phyloP scores from a whole-genome alignment of 768 basidiomycete species.

The Leccinum obscurum region DNA sequence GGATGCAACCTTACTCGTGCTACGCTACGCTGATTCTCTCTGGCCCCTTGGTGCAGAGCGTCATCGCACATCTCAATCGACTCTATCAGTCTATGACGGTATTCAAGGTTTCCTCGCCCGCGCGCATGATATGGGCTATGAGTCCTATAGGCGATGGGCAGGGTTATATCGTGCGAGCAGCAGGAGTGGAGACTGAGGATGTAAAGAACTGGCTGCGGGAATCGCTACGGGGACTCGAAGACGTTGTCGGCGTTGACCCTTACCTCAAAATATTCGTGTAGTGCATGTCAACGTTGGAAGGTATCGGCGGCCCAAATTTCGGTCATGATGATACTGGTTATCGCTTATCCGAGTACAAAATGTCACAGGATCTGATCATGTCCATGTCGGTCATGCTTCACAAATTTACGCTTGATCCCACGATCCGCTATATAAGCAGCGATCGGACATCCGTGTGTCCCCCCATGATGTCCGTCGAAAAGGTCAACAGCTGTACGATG shows the following conservation, averaged over 20 bases:
- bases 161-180: constrained; percentile 68
- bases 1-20: constrained; percentile 80
- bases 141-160: constrained; percentile 51
- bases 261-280: constrained; percentile 64
- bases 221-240: constrained; percentile 50
- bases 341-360: background rate
- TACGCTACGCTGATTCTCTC: constrained; percentile 85
- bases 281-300: background rate
- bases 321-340: background rate
- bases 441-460: background rate
- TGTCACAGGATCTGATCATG: background rate
- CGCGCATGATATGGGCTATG: constrained; percentile 79
- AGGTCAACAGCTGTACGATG: background rate
- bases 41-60: constrained; percentile 57
- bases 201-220: constrained; percentile 70
- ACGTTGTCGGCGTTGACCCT: constrained; percentile 59
- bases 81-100: constrained; percentile 59
- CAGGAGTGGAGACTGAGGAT: constrained; percentile 73
- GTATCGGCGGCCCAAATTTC: background rate
- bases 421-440: background rate
- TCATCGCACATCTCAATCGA: constrained; percentile 48
- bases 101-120: constrained; percentile 53
- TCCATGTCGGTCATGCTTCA: background rate
- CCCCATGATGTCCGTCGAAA: constrained; percentile 5
- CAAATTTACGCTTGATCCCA: background rate